Conservation (phyloP, 163 green algal species). For the Scenedesmus sp. region DNA sequence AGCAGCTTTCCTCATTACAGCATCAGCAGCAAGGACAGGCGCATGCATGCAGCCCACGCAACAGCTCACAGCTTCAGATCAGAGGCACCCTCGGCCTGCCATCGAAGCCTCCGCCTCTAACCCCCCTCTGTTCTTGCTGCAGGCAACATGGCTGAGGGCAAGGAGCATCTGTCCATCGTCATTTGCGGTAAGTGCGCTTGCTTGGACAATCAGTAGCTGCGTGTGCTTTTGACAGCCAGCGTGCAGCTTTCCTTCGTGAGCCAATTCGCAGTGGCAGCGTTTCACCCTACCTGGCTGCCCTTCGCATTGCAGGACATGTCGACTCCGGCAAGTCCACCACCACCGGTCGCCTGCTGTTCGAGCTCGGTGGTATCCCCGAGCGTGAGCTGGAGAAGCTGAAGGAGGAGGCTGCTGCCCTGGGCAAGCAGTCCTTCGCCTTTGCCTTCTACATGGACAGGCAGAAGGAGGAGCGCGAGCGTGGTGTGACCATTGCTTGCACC, state of each 20-base stretch:
- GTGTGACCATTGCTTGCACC: slow-evolving; percentile 98
- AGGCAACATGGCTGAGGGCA: slow-evolving; percentile 69
- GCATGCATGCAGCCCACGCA: slow-evolving; percentile 26
- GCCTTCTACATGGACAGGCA: slow-evolving; percentile 98
- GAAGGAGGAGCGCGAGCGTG: slow-evolving; percentile 99
- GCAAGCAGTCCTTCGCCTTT: slow-evolving; percentile 99
- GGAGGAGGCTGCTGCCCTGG: slow-evolving; percentile 97
- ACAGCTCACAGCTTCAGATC: not conserved
- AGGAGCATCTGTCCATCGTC: slow-evolving; percentile 81
- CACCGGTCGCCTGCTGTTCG: slow-evolving; percentile 97
- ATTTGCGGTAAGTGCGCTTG: slow-evolving; percentile 62
- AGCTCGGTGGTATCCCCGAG: slow-evolving; percentile 99
- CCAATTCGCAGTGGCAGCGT: not conserved
- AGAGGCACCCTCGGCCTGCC: not conserved
- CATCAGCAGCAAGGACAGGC: not conserved
- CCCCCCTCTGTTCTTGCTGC: not conserved
- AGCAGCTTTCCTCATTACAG: not conserved
- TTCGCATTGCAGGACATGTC: slow-evolving; percentile 80
- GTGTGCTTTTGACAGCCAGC: not conserved
- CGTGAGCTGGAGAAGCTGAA: slow-evolving; percentile 99
- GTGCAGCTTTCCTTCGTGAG: not conserved
- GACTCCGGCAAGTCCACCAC: slow-evolving; percentile 89
- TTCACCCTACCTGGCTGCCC: not conserved
- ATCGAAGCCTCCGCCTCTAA: not conserved
- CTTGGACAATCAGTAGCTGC: too few relatives aligned